Base-by-base conservation (phyloP, 306 rosid genomes). In the Medicago ruthenica region DNA sequence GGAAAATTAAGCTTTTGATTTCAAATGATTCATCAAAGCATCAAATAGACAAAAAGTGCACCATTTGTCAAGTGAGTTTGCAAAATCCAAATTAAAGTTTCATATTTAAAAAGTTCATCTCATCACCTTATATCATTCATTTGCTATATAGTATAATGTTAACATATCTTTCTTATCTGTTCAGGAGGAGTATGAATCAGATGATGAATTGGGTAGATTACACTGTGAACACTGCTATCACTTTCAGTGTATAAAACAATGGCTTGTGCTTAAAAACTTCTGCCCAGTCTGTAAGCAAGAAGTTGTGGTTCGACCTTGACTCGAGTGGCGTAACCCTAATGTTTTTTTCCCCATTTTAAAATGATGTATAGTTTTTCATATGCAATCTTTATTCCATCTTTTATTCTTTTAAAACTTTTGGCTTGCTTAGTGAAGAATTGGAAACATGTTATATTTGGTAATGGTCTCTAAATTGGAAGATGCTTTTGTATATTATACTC, bases 241-340 rank as follows among this genome's bases (percentile, higher is more conserved):
- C 73, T 55, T 89, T 71, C 80, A 85, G 62, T 92, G 99, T 73
- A 90, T 96, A 79, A 86, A 86, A 80, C 96, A 88, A 84, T 96
- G 99, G 99, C 91, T 96, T 68, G 81, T 77, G 51, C 99, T 86
- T 71, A 96, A 92, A 74, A 96, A 96, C 50, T 81, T 84, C 75
- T 96, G 99, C 85, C 99, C 99, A 0, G 89, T 96, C 39, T 96
- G 99, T 63, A 96, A 96, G 90, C 84, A 80, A 54, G 91, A 93
- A 71, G 93, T 89, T 1, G 79, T 57, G 70, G 83, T 73, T 76
- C 88, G 90, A 75, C 79, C 77, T 80, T 82, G 76, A 82, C 81
- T 48, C 78, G 13, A 85, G 83, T 41, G 74, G 20, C 71, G n/a
- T 59, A 47, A 50, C 67, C 17, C n/a, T 45, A 61, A 63, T 34